These are phyloP conservation scores for Sarocladiaceae sp. DNA, from an alignment of 2,329 filamentous ascomycete genomes.

Conservation along the genomic window DNA sequence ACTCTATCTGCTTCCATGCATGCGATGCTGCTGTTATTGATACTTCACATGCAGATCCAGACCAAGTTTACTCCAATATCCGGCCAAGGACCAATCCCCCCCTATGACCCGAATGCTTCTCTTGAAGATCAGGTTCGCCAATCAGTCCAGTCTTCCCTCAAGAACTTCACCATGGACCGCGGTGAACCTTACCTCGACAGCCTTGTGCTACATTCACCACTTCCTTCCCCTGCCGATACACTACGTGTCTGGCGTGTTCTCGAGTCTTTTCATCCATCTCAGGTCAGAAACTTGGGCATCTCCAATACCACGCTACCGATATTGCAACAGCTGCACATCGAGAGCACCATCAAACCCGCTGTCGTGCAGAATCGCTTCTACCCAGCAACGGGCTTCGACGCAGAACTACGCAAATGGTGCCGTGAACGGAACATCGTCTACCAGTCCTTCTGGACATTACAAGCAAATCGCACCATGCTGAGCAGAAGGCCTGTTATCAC, in stretches of 20 bases:
- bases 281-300: slow-evolving; percentile 63
- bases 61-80: slow-evolving; percentile 70
- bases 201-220: slow-evolving; percentile 65
- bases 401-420: slow-evolving; percentile 47
- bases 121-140: slow-evolving; percentile 59
- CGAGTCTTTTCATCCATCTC: slow-evolving; percentile 58
- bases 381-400: slow-evolving; percentile 51
- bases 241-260: slow-evolving; percentile 60
- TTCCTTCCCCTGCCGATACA: slow-evolving; percentile 39
- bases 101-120: slow-evolving; percentile 53
- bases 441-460: slow-evolving; percentile 51
- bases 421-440: slow-evolving; percentile 35
- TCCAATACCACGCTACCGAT: slow-evolving; percentile 62
- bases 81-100: slow-evolving; percentile 55
- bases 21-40: neutral
- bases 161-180: slow-evolving; percentile 47
- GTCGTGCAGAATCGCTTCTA: slow-evolving; percentile 76
- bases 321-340: slow-evolving; percentile 45
- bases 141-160: slow-evolving; percentile 61
- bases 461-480: slow-evolving; percentile 34
- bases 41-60: slow-evolving; percentile 49
- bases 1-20: neutral
- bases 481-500: slow-evolving; percentile 35
- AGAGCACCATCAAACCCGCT: slow-evolving; percentile 35
- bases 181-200: slow-evolving; percentile 55